A percentile compares a stretch with the other conserved stretches of the same genome.
Evolutionary conservation across 306 rosid species (phyloP).

Genomic region (Lagenaria siceraria): DNA sequence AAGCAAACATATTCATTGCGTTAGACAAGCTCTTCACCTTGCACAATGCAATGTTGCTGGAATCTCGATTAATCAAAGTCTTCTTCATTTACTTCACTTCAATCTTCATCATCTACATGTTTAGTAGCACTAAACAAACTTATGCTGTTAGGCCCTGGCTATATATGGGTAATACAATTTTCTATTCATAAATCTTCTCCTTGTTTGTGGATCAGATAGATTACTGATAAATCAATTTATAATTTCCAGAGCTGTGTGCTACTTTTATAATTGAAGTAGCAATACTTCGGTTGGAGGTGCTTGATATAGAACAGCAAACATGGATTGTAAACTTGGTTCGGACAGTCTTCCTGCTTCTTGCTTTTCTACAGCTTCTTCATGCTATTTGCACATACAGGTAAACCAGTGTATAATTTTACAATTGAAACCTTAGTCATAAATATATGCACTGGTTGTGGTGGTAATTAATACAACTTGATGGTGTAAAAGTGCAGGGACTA

Average conservation of each 20-base stretch:
- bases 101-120: constrained; percentile 54
- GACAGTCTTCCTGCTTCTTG: constrained; percentile 21
- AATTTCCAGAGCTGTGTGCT: constrained; percentile 39
- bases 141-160: constrained; percentile 51
- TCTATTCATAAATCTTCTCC: neutral
- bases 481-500: constrained; percentile 33
- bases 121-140: constrained; percentile 75
- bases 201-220: neutral
- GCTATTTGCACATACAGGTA: constrained; percentile 67
- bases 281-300: constrained; percentile 22
- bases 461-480: neutral
- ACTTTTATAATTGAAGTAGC: constrained; percentile 33
- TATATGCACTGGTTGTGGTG: neutral
- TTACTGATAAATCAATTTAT: neutral
- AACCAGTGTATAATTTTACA: neutral
- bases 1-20: constrained; percentile 57
- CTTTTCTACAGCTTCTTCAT: constrained; percentile 34
- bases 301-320: constrained; percentile 36
- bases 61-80: constrained; percentile 58
- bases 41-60: constrained; percentile 68
- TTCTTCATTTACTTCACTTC: constrained; percentile 42
- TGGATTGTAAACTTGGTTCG: constrained; percentile 33
- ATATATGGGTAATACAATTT: constrained; percentile 37
- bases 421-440: neutral
- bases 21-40: constrained; percentile 55